Conservation (phyloP, 1,284 basidiomycete species). For the Ceratobasidium sp. region DNA sequence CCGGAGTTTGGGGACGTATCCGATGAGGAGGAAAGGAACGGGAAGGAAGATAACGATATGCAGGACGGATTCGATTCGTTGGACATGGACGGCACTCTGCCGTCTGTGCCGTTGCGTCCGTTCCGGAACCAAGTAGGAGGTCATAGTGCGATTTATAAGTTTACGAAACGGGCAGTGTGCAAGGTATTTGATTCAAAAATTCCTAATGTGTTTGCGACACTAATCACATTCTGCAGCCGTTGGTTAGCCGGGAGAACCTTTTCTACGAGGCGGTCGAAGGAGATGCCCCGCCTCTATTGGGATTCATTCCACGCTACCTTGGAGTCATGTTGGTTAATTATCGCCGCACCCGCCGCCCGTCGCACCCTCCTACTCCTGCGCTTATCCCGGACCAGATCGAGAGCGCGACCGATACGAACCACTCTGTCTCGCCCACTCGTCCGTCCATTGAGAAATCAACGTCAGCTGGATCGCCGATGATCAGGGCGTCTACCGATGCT, state of each 20-base stretch:
- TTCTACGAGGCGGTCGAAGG: conserved; percentile 98
- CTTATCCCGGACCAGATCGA: conserved; percentile 25
- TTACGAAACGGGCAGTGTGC: conserved; percentile 97
- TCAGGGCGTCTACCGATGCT: conserved; percentile 9
- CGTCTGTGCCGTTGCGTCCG: conserved; percentile 95
- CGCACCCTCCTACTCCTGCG: conserved; percentile 42
- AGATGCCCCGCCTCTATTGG: conserved; percentile 90
- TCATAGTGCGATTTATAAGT: conserved; percentile 97
- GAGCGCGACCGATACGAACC: conserved; percentile 41
- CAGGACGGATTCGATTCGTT: conserved; percentile 43
- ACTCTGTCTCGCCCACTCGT: conserved; percentile 46
- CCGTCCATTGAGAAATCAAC: conserved; percentile 53
- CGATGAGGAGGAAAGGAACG: conserved; percentile 48
- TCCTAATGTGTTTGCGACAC: not conserved
- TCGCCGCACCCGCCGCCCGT: conserved; percentile 69
- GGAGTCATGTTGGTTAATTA: conserved; percentile 99
- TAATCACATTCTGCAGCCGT: conserved; percentile 69
- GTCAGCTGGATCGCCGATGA: conserved; percentile 37
- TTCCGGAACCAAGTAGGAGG: conserved; percentile 99
- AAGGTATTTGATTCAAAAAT: conserved; percentile 74
- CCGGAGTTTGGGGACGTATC: conserved; percentile 43
- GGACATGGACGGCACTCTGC: conserved; percentile 59
- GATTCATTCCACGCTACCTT: conserved; percentile 95
- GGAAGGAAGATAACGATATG: conserved; percentile 38
- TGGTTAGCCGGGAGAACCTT: conserved; percentile 96